Evolutionary conservation across 345 rosid genomes (phyloP).

Genomic region (Ceriops zippeliana): DNA sequence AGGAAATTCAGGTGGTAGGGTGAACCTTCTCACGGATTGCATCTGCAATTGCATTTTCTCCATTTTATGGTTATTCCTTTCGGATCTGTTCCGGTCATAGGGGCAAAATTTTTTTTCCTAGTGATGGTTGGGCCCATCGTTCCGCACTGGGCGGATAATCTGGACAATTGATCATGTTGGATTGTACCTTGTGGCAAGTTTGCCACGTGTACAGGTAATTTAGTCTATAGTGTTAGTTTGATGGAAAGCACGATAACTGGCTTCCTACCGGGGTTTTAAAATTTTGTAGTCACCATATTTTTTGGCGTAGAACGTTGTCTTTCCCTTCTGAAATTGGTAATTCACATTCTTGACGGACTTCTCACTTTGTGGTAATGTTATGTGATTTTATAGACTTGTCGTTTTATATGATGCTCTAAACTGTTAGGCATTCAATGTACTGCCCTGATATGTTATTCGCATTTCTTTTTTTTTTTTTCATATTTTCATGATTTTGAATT

Average conservation of each 20-base stretch:
- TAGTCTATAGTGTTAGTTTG: neutral
- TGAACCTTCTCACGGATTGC: neutral
- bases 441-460: too few species aligned
- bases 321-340: neutral
- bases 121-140: neutral
- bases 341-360: neutral
- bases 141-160: neutral
- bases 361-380: neutral
- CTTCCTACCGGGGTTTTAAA: neutral
- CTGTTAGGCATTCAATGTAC: too few species aligned
- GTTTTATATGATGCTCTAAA: too few species aligned
- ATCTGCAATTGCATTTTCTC: conserved; percentile 3
- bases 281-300: conserved; percentile 14
- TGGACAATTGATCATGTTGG: neutral
- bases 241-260: neutral
- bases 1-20: neutral
- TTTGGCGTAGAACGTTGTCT: neutral
- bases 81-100: neutral
- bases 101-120: neutral
- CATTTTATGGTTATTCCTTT: neutral
- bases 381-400: too few species aligned
- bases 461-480: fast-evolving
- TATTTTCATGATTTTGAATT: too few species aligned
- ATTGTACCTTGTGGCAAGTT: neutral
- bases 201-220: conserved; percentile 7